Evolutionary conservation across 345 rosid species (phyloP).

Genomic region (Syzygium oleosum): DNA sequence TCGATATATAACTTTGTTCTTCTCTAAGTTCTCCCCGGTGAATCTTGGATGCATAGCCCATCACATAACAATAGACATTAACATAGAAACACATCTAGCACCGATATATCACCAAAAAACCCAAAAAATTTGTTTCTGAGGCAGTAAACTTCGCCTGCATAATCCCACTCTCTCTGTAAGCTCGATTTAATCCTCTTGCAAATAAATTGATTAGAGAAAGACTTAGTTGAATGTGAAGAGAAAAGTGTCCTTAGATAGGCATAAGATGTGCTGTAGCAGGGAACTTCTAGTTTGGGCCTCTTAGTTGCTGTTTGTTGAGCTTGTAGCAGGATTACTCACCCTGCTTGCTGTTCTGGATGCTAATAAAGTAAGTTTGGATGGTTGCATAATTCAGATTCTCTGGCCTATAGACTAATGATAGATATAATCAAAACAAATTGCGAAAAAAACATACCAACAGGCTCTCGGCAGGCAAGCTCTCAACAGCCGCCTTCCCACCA

Average conservation of each 20-base stretch:
- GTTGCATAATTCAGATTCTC: background rate
- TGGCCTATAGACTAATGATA: background rate
- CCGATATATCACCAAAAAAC: background rate
- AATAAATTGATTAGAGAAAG: background rate
- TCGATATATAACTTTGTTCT: conserved; percentile 24
- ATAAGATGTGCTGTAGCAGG: background rate
- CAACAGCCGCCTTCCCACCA: conserved; percentile 26
- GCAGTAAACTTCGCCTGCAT: background rate
- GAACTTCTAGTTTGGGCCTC: background rate
- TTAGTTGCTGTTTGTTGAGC: background rate
- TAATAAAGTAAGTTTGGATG: background rate
- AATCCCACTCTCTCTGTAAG: background rate
- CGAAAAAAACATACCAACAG: conserved; percentile 4
- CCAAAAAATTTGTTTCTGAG: background rate
- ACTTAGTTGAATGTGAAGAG: background rate
- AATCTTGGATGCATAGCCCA: conserved; percentile 28
- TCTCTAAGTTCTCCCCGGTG: conserved; percentile 7
- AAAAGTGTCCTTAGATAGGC: background rate
- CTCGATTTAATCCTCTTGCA: background rate
- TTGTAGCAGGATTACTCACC: background rate
- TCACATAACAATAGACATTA: background rate
- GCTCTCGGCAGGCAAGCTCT: conserved; percentile 12
- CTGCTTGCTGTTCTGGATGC: background rate
- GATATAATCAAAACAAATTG: background rate
- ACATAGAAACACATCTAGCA: background rate